Evolutionary conservation across 805 yeast genomes (phyloP), one percentile per base, ranked within the genome.

Genomic region (Henningerozyma blattae): DNA sequence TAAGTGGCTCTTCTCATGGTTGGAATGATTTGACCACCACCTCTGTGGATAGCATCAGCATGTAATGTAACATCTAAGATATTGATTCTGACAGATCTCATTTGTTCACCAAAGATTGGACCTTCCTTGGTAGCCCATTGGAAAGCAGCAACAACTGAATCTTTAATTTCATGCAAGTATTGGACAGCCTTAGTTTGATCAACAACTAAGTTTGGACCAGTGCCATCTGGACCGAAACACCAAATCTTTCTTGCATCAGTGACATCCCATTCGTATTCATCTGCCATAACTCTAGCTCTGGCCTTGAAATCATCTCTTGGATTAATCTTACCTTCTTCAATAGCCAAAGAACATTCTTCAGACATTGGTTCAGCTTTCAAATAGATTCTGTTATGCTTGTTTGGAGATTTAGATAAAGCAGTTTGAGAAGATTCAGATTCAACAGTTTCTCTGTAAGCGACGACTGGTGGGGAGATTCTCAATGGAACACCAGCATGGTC

Each of bases 141-240:
- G 96, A 89, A 89, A 66, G 95, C 97, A 65, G 98, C 91, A 62
- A 86, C 95, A 61, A 87, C 95, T 61, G 94, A 89, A 71, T 89
- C 98, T 84, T 89, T 89, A 78, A 91, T 91, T 77, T 89, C 98
- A 68, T 75, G 68, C 72, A 89, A 79, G 86, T 87, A 89, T 75
- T 91, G 97, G 47, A 89, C 97, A 61, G 98, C 98, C 89, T 89
- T 89, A 62, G 97, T 89, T 73, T 87, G 96, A 75, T 89, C 98
- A 68, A 89, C 94, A 62, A 89, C 96, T 62, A 91, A 69, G 76
- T 89, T 89, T 61, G 98, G 87, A 72, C 98, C 98, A 67, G 73
- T 78, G 70, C 96, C 96, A 64, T 89, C 98, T 65, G 98, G 97
- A 75, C 98, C 98, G 86, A 89, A 89, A 82, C 95, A 85, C 98